These are phyloP conservation scores for Trichosanthes cucumerina DNA, from an alignment of 306 rosid genomes.

Conservation along the genomic window DNA sequence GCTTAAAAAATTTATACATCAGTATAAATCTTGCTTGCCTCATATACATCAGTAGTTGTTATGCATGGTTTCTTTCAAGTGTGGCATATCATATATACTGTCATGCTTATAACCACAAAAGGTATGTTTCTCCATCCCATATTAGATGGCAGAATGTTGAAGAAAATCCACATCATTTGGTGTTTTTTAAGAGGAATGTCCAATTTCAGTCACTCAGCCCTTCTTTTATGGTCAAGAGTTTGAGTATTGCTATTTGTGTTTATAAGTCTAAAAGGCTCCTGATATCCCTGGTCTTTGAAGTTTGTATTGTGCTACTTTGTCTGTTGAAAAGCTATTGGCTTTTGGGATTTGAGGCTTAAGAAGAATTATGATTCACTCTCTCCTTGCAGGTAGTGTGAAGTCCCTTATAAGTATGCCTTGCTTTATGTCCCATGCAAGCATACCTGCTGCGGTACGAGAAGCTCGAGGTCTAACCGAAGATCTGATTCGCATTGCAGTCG, in stretches of 20 bases:
- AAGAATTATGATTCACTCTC: not conserved
- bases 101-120: not conserved
- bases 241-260: not conserved
- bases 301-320: not conserved
- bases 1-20: not conserved
- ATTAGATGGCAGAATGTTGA: not conserved
- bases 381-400: conserved; percentile 69
- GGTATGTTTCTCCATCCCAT: not conserved
- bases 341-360: not conserved
- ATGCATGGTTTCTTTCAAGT: not conserved
- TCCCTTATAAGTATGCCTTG: conserved; percentile 86
- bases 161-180: not conserved
- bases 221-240: not conserved
- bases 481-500: conserved; percentile 72
- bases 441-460: conserved; percentile 66
- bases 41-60: not conserved
- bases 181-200: not conserved
- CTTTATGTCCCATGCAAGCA: conserved; percentile 82
- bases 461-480: conserved; percentile 81
- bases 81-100: not conserved
- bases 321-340: not conserved
- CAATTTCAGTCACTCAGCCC: not conserved
- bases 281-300: not conserved
- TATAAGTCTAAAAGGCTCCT: not conserved
- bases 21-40: not conserved